Percentiles rank a stretch among this genome's conserved stretches.
Evolutionary conservation across 2,329 filamentous ascomycete species (phyloP).

Genomic region (Nannizzia gypsea): DNA sequence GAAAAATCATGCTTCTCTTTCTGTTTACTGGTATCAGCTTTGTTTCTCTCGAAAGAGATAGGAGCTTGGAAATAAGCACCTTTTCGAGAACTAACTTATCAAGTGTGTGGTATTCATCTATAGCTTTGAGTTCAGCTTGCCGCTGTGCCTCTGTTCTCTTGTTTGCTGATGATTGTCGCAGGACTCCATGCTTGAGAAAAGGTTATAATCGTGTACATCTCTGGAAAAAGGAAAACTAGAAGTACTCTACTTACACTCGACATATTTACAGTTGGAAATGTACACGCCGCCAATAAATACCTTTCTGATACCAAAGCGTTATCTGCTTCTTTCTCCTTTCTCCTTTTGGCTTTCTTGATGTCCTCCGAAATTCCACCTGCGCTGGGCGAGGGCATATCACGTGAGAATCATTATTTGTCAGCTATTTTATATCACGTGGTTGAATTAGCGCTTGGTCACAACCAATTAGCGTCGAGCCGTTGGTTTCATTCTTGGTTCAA

Average conservation of each 20-base stretch:
- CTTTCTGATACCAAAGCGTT: not conserved
- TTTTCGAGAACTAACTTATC: slow-evolving; percentile 56
- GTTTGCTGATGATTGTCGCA: slow-evolving; percentile 50
- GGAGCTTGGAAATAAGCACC: slow-evolving; percentile 33
- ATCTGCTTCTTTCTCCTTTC: not conserved
- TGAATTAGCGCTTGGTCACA: too few species aligned
- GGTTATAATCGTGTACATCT: not conserved
- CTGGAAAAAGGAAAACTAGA: not conserved
- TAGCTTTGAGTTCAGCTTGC: slow-evolving; percentile 61
- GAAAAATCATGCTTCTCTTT: slow-evolving; percentile 31
- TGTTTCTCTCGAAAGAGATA: not conserved
- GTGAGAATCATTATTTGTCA: too few species aligned
- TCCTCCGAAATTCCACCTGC: too few species aligned
- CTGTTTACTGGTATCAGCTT: slow-evolving; percentile 18
- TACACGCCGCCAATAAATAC: not conserved
- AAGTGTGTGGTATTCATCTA: slow-evolving; percentile 60
- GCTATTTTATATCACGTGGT: too few species aligned
- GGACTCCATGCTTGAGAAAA: slow-evolving; percentile 62
- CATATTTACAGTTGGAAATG: slow-evolving; percentile 17
- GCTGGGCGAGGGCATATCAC: not conserved
- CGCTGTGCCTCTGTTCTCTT: slow-evolving; percentile 58
- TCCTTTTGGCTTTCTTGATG: not conserved
- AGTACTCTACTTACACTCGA: slow-evolving; percentile 21
- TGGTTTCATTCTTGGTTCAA: too few species aligned
- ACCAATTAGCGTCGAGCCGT: too few species aligned